These are phyloP conservation scores for Sicyos baderoa DNA, from an alignment of 306 rosid species.

Conservation along the genomic window DNA sequence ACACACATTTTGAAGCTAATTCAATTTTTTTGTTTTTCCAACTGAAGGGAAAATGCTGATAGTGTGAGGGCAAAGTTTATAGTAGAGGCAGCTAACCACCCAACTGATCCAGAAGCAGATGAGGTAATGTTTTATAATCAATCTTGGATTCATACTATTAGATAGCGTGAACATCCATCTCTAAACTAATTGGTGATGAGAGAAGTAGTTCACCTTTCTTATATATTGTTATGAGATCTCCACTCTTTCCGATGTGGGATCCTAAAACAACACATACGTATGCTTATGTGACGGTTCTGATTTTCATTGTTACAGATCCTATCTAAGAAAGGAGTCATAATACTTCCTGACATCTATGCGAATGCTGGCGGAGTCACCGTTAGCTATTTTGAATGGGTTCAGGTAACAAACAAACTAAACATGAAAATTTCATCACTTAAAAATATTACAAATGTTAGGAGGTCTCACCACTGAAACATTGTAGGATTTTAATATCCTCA, in stretches of 20 bases:
- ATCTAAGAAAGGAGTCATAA: constrained; percentile 44
- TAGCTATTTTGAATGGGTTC: constrained; percentile 61
- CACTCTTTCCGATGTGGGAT: too few species aligned
- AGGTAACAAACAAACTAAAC: constrained; percentile 27
- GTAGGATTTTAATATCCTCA: too few species aligned
- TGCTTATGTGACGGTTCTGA: constrained; percentile 15
- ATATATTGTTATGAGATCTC: too few species aligned
- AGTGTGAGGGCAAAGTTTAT: constrained; percentile 47
- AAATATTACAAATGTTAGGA: too few species aligned
- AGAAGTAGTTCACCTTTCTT: too few species aligned
- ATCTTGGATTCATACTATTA: not conserved
- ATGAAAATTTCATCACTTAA: not conserved
- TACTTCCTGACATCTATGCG: constrained; percentile 47
- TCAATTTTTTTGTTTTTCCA: not conserved
- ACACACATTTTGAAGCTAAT: not conserved
- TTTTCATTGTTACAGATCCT: constrained; percentile 34
- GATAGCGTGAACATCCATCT: too few species aligned
- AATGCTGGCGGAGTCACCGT: constrained; percentile 54
- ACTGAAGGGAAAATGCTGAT: constrained; percentile 46
- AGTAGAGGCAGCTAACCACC: constrained; percentile 55
- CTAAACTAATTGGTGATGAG: too few species aligned
- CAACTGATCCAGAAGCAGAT: constrained; percentile 56
- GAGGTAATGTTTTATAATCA: constrained; percentile 26
- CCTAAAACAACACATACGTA: too few species aligned
- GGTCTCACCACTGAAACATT: too few species aligned